phyloP scores from a whole-genome alignment of 2,329 filamentous ascomycete species.

The Colletotrichum trifolii region DNA sequence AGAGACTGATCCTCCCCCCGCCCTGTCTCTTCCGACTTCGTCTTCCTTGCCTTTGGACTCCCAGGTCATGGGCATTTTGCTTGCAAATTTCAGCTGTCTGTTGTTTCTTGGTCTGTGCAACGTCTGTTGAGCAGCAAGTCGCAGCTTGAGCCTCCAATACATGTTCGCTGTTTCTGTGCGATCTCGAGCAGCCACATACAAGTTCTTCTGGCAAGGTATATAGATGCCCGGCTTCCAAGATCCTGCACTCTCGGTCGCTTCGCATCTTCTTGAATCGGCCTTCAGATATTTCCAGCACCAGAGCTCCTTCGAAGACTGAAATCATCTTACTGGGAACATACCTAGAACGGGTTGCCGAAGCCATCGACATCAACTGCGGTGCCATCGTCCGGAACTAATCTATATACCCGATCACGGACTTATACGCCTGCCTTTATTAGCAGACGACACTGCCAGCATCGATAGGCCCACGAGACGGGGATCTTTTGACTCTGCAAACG shows the following conservation, averaged over 20 bases:
- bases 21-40: slow-evolving; percentile 39
- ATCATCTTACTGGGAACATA: not conserved
- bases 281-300: slow-evolving; percentile 8
- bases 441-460: too few relatives aligned
- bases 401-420: too few relatives aligned
- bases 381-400: too few relatives aligned
- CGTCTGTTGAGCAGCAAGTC: slow-evolving; percentile 27
- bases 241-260: slow-evolving; percentile 43
- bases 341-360: not conserved
- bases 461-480: too few relatives aligned
- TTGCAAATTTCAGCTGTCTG: slow-evolving; percentile 22
- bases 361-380: not conserved
- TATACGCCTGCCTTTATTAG: too few relatives aligned
- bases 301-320: not conserved
- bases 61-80: slow-evolving; percentile 24
- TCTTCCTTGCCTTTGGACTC: slow-evolving; percentile 37
- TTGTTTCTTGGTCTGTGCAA: slow-evolving; percentile 36
- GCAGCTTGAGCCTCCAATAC: slow-evolving; percentile 38
- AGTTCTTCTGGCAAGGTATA: slow-evolving; percentile 45
- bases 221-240: slow-evolving; percentile 49
- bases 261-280: slow-evolving; percentile 28
- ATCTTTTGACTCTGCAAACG: too few relatives aligned
- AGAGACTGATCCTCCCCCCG: slow-evolving; percentile 41
- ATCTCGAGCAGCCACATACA: slow-evolving; percentile 44
- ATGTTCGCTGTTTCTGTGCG: slow-evolving; percentile 44